These are phyloP conservation scores for Amanita rubescens DNA, from an alignment of 768 basidiomycete species.

Conservation along the genomic window DNA sequence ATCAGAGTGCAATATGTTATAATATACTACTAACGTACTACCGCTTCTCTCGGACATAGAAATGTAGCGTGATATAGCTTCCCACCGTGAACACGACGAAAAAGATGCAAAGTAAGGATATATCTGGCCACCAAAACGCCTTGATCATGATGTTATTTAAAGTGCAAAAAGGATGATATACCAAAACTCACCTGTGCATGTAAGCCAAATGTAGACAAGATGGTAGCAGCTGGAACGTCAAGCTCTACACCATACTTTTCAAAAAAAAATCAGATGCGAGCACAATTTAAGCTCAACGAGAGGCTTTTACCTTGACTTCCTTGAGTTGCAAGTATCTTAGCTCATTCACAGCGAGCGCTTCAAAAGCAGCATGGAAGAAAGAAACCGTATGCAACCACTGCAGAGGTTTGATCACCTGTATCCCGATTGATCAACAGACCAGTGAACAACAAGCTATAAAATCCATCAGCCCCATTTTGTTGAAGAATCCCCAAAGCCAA, in stretches of 20 bases:
- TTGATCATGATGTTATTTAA: conserved; percentile 14
- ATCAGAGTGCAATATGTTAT: background rate
- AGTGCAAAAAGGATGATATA: background rate
- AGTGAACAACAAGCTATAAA: conserved; percentile 80
- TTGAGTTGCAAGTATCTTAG: conserved; percentile 88
- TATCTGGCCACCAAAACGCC: conserved; percentile 99
- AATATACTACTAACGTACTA: conserved; percentile 16
- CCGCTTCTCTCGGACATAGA: conserved; percentile 80
- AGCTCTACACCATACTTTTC: conserved; percentile 98
- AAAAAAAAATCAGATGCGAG: too few species aligned
- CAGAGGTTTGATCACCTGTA: conserved; percentile 59
- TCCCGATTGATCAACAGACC: conserved; percentile 94
- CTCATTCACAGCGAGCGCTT: conserved; percentile 97
- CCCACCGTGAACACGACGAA: conserved; percentile 71
- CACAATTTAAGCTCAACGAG: too few species aligned
- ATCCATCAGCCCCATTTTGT: background rate
- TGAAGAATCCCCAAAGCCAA: conserved; percentile 10
- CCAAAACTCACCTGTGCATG: conserved; percentile 57
- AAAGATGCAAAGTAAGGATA: conserved; percentile 76
- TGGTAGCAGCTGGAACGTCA: conserved; percentile 93
- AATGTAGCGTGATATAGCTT: conserved; percentile 78
- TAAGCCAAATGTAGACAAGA: conserved; percentile 90
- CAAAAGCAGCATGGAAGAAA: conserved; percentile 99
- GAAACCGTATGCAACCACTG: conserved; percentile 88
- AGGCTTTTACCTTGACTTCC: conserved; percentile 80